Evolutionary conservation across 2,329 filamentous ascomycete genomes (phyloP).

Genomic region (Botrytis medusae): DNA sequence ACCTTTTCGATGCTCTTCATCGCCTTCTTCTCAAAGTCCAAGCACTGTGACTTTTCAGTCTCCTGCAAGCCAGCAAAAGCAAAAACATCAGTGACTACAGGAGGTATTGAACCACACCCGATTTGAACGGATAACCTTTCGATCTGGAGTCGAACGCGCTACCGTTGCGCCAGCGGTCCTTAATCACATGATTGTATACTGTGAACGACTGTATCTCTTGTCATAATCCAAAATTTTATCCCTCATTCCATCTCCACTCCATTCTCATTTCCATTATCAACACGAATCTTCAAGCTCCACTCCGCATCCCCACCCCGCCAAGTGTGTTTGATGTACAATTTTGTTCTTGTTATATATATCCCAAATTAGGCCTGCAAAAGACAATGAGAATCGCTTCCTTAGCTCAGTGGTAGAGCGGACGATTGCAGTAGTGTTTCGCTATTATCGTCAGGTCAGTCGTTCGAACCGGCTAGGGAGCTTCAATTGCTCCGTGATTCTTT

Average conservation of each 20-base stretch:
- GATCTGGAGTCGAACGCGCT: slow-evolving; percentile 38
- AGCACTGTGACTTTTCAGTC: accelerated
- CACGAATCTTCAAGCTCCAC: not conserved
- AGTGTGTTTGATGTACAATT: too few relatives aligned
- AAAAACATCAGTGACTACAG: not conserved
- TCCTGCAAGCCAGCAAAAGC: not conserved
- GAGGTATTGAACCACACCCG: slow-evolving; percentile 34
- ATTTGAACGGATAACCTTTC: slow-evolving; percentile 40
- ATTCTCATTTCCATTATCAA: not conserved
- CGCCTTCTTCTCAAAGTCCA: accelerated
- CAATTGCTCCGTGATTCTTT: not conserved
- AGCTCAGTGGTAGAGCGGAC: slow-evolving; percentile 21
- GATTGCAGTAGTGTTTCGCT: not conserved
- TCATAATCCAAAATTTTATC: accelerated
- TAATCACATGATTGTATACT: not conserved
- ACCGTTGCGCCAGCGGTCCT: slow-evolving; percentile 30
- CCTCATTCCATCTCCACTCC: not conserved
- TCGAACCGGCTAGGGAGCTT: slow-evolving; percentile 20
- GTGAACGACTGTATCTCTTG: accelerated
- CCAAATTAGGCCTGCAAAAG: accelerated
- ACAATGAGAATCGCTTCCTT: not conserved
- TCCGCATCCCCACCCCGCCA: not conserved
- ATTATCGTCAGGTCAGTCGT: slow-evolving; percentile 20
- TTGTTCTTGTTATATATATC: accelerated
- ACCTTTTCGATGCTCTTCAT: not conserved